phyloP scores from a whole-genome alignment of 2,329 filamentous ascomycete genomes.

The Mycogone perniciosa region DNA sequence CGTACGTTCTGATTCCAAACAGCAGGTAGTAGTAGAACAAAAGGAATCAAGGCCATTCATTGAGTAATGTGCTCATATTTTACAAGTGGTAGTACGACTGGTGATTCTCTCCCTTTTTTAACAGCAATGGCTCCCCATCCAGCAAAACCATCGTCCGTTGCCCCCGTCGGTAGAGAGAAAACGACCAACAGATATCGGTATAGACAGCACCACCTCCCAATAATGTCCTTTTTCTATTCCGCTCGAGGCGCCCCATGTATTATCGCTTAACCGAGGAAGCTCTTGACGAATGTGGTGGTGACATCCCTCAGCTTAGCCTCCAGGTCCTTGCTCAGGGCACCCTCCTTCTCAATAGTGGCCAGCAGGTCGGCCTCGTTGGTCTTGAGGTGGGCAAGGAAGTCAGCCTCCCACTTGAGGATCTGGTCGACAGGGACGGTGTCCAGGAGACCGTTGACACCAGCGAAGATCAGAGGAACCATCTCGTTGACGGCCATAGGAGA shows the following conservation, averaged over 20 bases:
- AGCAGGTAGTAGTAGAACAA: conserved; percentile 34
- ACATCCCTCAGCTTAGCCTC: conserved; percentile 77
- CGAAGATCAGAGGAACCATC: conserved; percentile 99
- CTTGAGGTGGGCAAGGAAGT: conserved; percentile 89
- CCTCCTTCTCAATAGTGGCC: conserved; percentile 88
- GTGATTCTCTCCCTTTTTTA: conserved; percentile 35
- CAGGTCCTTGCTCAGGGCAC: conserved; percentile 88
- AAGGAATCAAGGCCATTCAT: conserved; percentile 56
- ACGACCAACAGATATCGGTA: conserved; percentile 40
- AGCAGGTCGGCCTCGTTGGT: conserved; percentile 82
- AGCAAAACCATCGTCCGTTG: conserved; percentile 39
- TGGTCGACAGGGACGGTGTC: conserved; percentile 84
- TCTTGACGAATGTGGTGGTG: conserved; percentile 81
- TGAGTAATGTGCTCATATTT: conserved; percentile 57
- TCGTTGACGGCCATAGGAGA: conserved; percentile 97
- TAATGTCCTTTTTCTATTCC: conserved; percentile 25
- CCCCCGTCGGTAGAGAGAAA: conserved; percentile 43
- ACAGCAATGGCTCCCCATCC: conserved; percentile 40
- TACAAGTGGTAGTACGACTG: conserved; percentile 52
- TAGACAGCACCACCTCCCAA: conserved; percentile 40
- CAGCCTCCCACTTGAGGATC: conserved; percentile 88
- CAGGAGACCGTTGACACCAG: conserved; percentile 96
- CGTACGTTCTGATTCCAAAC: neutral
- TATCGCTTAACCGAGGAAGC: conserved; percentile 60
- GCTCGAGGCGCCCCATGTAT: conserved; percentile 23